Conservation (phyloP, 2,329 filamentous ascomycete species). For the Exophiala phaeomuriformis region DNA sequence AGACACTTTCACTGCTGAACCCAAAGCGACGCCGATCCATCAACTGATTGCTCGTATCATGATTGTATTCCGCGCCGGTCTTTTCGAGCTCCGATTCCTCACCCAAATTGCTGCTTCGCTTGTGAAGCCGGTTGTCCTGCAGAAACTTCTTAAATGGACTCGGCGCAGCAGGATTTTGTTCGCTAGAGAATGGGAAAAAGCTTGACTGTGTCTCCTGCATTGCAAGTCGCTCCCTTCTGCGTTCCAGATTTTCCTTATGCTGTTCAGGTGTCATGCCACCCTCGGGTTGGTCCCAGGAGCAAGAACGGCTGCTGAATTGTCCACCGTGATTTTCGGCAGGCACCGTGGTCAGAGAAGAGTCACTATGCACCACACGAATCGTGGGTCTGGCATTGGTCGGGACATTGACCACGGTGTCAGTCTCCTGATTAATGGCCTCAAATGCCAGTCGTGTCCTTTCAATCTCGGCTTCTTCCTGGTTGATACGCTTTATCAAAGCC, state of each 20-base stretch:
- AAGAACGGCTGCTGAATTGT: conserved; percentile 6
- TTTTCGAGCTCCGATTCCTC: conserved; percentile 1
- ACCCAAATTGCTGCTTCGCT: neutral
- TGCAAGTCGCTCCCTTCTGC: conserved; percentile 8
- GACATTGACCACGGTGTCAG: neutral
- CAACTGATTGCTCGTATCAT: conserved; percentile 2
- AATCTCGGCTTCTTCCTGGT: conserved; percentile 28
- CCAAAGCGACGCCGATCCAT: conserved; percentile 11
- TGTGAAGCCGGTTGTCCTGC: conserved; percentile 7
- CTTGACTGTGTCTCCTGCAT: conserved; percentile 19
- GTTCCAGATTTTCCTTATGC: conserved; percentile 7
- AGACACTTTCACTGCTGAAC: conserved; percentile 36
- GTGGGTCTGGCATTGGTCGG: conserved; percentile 5
- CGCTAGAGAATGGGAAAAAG: conserved; percentile 22
- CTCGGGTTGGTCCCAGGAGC: conserved; percentile 1
- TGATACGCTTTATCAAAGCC: conserved; percentile 39
- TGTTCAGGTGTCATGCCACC: conserved; percentile 3
- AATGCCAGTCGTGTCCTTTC: conserved; percentile 18
- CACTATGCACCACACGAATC: conserved; percentile 16
- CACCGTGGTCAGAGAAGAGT: conserved; percentile 10
- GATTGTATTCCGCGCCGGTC: conserved; percentile 7
- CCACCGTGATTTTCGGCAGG: conserved; percentile 1
- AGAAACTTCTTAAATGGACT: conserved; percentile 22
- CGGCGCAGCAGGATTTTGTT: conserved; percentile 11
- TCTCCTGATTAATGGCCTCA: conserved; percentile 10